Percentiles rank a stretch among this genome's conserved stretches.
Conservation (phyloP, 805 yeast genomes). For the Saccharomycopsis sp. region DNA sequence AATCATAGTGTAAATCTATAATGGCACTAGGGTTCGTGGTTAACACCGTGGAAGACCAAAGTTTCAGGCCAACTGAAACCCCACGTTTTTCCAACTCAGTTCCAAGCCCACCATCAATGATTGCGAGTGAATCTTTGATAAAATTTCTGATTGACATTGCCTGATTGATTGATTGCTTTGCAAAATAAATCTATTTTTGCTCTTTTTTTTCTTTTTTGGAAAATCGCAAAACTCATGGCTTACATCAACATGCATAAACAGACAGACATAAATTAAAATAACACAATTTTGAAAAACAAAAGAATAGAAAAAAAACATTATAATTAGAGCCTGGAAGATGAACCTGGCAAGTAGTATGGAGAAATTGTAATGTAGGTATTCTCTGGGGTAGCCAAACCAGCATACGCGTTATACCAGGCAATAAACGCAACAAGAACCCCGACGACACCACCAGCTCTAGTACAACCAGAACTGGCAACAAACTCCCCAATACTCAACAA, state of each 20-base stretch:
- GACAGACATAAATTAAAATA: neutral
- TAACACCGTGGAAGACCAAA: slow-evolving; percentile 60
- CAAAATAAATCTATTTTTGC: too few relatives aligned
- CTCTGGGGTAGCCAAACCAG: slow-evolving; percentile 51
- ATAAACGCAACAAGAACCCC: slow-evolving; percentile 47
- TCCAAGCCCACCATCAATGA: slow-evolving; percentile 59
- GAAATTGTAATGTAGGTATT: slow-evolving; percentile 45
- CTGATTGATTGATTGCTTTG: neutral
- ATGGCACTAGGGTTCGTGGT: slow-evolving; percentile 38
- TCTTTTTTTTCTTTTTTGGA: neutral
- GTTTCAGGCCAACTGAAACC: slow-evolving; percentile 36
- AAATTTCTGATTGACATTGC: neutral
- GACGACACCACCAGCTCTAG: slow-evolving; percentile 47
- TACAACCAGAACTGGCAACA: slow-evolving; percentile 31
- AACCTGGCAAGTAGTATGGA: slow-evolving; percentile 42
- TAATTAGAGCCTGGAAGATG: slow-evolving; percentile 5
- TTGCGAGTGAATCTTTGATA: too few relatives aligned
- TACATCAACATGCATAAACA: neutral
- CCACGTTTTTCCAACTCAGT: slow-evolving; percentile 51
- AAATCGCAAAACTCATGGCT: too few relatives aligned
- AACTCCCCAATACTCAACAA: slow-evolving; percentile 48
- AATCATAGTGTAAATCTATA: slow-evolving; percentile 42
- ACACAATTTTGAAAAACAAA: neutral
- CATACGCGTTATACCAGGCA: slow-evolving; percentile 57
- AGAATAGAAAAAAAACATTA: neutral